Percentiles rank a stretch among this genome's conserved stretches.
Evolutionary conservation across 306 rosid genomes (phyloP).

Genomic region (barrel medic (Medicago truncatula)): MtrunA17r5.0-ANR NC_053045.1:35848501-35849000

Average conservation of each 20-base stretch:
- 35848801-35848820: slow-evolving; percentile 76
- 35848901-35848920: slow-evolving; percentile 74
- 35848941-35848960: slow-evolving; percentile 82
- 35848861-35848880: slow-evolving; percentile 89
- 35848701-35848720: slow-evolving; percentile 94
- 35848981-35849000: slow-evolving; percentile 87
- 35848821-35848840: slow-evolving; percentile 93
- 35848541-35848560: slow-evolving; percentile 84
- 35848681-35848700: slow-evolving; percentile 83
- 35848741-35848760: slow-evolving; percentile 78
- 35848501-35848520: slow-evolving; percentile 79
- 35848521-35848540: slow-evolving; percentile 71
- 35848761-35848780: slow-evolving; percentile 93
- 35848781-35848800: slow-evolving; percentile 77
- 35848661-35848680: slow-evolving; percentile 65
- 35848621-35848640: slow-evolving; percentile 67
- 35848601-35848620: slow-evolving; percentile 67
- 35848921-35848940: slow-evolving; percentile 83
- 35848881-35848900: slow-evolving; percentile 87
- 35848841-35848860: slow-evolving; percentile 73
- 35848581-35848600: slow-evolving; percentile 82
- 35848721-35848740: slow-evolving; percentile 83
- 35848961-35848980: slow-evolving; percentile 93
- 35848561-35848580: slow-evolving; percentile 65
- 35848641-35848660: slow-evolving; percentile 73